phyloP scores from a whole-genome alignment of 345 rosid genomes.

The Acer yangbiense region DNA sequence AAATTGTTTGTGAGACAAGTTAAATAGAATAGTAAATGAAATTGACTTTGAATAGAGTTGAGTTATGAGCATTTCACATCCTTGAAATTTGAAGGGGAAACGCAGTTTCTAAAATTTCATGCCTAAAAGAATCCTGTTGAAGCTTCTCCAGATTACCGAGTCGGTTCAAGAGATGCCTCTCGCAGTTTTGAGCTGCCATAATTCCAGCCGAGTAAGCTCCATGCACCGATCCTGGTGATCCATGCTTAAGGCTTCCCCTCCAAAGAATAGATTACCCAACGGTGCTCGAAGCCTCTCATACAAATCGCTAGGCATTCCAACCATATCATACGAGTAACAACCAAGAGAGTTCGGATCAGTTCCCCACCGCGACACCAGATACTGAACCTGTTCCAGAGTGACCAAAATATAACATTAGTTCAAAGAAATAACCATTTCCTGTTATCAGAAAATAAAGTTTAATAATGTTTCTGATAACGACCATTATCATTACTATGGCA shows the following conservation, averaged over 20 bases:
- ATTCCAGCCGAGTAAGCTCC: conserved; percentile 85
- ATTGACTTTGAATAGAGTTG: background rate
- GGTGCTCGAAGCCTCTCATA: conserved; percentile 74
- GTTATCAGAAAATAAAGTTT: background rate
- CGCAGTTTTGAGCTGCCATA: conserved; percentile 68
- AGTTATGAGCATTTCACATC: conserved; percentile 46
- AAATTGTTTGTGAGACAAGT: no score
- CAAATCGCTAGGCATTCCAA: conserved; percentile 68
- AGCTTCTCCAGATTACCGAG: conserved; percentile 55
- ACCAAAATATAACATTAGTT: background rate
- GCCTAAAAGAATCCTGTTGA: conserved; percentile 41
- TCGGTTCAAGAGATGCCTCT: conserved; percentile 46
- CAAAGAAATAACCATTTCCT: background rate
- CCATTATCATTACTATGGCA: background rate
- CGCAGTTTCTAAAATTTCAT: conserved; percentile 46
- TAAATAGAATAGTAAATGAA: background rate
- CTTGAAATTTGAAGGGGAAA: conserved; percentile 85
- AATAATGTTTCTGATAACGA: background rate
- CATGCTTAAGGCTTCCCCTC: conserved; percentile 85
- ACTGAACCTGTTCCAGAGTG: conserved; percentile 51
- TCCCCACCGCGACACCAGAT: conserved; percentile 80
- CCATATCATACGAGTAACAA: conserved; percentile 77
- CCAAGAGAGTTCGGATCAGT: conserved; percentile 78
- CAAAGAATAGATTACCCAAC: conserved; percentile 69
- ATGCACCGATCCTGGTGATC: conserved; percentile 84